Base-by-base conservation (phyloP, 202 grass and related monocot species). In the Miscanthus sacchariflorus region DNA sequence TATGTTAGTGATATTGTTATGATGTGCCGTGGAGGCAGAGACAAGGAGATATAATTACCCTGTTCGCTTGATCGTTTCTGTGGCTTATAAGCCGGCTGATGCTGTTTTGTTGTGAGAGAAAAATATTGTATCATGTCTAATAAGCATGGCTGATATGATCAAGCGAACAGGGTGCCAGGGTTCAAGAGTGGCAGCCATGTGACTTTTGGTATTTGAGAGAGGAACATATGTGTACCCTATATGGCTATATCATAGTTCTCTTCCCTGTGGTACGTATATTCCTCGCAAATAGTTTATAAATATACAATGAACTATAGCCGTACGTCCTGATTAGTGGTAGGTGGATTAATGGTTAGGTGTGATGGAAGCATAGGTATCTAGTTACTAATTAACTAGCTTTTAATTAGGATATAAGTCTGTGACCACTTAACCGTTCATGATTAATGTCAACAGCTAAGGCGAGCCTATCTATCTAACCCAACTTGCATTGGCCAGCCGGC, bases 101-200 rank as follows among this genome's bases (percentile, higher is more conserved):
- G 28, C 28, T 30, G 28, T 30, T 30, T 30, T 30, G 28, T 30
- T 30, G 28, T 30, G 28, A 30, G 28, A 30, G 28, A 30, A 30
- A 30, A 30, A 30, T 30, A 30, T 30, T 30, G 28, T 30, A 30
- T 30, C 28, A 30, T 30, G 28, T 30, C 28, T 30, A 2, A 30
- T 30, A 30, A 30, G 28, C 28, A 30, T 30, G 28, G 28, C 28
- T 30, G 28, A 30, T 30, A 30, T 30, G 28, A 30, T 30, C 28
- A 30, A 30, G 28, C 28, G 28, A 30, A 30, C 28, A 30, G 28
- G 21, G 13, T 50, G 67, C 52, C n/a, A n/a, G 36, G 21, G 13
- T 50, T 74, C 52, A 50, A 74, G 14, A 52, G 78, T 87, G 78
- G 78, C 70, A 43, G 28, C 78, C 77, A 87, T 87, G 85, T 81